phyloP scores from a whole-genome alignment of 2,329 filamentous ascomycete genomes.

The Nigrograna mackinnonii region DNA sequence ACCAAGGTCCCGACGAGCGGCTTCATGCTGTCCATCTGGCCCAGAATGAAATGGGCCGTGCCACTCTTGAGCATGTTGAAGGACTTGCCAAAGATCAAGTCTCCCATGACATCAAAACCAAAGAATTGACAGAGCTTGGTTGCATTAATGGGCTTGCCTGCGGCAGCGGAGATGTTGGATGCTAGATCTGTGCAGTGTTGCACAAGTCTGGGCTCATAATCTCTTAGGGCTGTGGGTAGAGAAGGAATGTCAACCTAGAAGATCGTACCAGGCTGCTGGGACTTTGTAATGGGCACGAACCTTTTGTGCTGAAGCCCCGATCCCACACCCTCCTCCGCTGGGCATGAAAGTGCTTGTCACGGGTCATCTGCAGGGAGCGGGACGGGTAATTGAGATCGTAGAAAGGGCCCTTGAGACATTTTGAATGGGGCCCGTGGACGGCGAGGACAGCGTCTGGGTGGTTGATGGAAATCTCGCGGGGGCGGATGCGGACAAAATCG shows the following conservation, averaged over 20 bases:
- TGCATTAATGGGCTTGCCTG: constrained; percentile 7
- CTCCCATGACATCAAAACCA: constrained; percentile 50
- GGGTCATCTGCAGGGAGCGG: constrained; percentile 8
- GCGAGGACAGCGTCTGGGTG: constrained; percentile 3
- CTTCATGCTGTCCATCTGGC: too few relatives aligned
- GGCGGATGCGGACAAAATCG: constrained; percentile 16
- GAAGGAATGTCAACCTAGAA: too few relatives aligned
- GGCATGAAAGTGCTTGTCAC: constrained; percentile 12
- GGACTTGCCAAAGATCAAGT: constrained; percentile 38
- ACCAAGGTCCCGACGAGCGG: too few relatives aligned
- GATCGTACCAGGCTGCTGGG: too few relatives aligned
- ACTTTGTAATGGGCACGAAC: too few relatives aligned
- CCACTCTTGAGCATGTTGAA: constrained; percentile 32
- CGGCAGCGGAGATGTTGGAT: background rate
- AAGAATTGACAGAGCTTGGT: constrained; percentile 28
- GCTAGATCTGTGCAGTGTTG: background rate
- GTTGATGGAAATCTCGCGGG: constrained; percentile 17
- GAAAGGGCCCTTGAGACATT: constrained; percentile 14
- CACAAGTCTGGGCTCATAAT: background rate
- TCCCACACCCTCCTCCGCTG: constrained; percentile 13
- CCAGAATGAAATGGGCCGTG: background rate
- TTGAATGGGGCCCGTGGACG: constrained; percentile 8
- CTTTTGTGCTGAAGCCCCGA: constrained; percentile 4
- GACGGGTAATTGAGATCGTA: constrained; percentile 9
- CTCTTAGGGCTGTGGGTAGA: background rate